A percentile compares a stretch with the other conserved stretches of the same genome.
Conservation (phyloP, 768 basidiomycete species). For the Clavulina sp. region DNA sequence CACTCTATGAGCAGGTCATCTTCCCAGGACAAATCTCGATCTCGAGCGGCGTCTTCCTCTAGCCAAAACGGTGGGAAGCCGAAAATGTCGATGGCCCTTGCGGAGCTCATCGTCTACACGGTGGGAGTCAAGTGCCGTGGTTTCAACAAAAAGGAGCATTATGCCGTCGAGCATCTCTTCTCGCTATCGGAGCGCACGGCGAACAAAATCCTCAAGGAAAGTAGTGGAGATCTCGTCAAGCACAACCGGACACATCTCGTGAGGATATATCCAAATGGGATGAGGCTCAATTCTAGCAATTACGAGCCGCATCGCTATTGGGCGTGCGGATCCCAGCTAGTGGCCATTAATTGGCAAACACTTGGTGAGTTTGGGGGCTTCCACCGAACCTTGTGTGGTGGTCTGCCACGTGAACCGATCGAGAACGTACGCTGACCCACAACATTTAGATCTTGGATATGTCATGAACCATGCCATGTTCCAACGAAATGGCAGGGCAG, state of each 20-base stretch:
- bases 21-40: no score
- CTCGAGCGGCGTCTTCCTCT: no score
- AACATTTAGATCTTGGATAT: conserved; percentile 65
- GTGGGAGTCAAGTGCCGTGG: conserved; percentile 90
- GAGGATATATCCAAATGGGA: conserved; percentile 74
- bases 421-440: neutral
- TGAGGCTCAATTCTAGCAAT: conserved; percentile 65
- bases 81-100: conserved; percentile 60
- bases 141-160: conserved; percentile 68
- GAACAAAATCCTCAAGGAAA: conserved; percentile 54
- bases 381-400: neutral
- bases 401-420: conserved; percentile 1
- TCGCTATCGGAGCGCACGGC: conserved; percentile 76
- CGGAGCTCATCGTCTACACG: conserved; percentile 74
- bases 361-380: conserved; percentile 40
- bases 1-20: no score
- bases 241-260: conserved; percentile 74
- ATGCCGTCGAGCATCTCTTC: conserved; percentile 79
- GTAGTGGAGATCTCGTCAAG: conserved; percentile 57
- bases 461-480: conserved; percentile 96
- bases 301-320: conserved; percentile 81
- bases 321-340: conserved; percentile 76
- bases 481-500: conserved; percentile 68
- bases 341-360: conserved; percentile 96
- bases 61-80: conserved; percentile 11